These are phyloP conservation scores for Diphasiastrum complanatum DNA, from an alignment of 83 land plant genomes.

Conservation along the genomic window DNA sequence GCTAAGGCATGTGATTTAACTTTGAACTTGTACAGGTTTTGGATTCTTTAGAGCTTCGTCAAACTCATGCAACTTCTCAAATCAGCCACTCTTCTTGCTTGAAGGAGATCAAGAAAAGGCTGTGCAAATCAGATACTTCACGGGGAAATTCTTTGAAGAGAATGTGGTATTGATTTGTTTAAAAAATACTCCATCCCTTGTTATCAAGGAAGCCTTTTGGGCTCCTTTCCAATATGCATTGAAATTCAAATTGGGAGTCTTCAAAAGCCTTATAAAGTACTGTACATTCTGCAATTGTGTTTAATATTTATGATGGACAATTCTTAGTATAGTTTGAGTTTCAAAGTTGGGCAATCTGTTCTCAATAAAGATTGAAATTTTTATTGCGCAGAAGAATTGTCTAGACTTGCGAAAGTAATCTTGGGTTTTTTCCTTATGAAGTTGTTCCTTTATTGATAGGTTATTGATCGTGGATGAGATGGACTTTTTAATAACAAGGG, in stretches of 20 bases:
- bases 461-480: conserved; percentile 79
- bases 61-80: neutral
- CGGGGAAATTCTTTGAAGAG: conserved; percentile 14
- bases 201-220: no score
- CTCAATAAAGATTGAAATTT: no score
- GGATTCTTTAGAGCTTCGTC: conserved; percentile 9
- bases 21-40: conserved; percentile 14
- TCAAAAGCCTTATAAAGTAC: no score
- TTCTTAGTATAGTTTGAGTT: no score
- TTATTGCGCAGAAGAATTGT: no score
- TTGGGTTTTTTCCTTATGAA: conserved; percentile 1
- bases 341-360: no score
- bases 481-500: conserved; percentile 78
- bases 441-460: conserved; percentile 31
- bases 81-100: conserved; percentile 14
- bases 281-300: no score
- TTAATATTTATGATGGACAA: no score
- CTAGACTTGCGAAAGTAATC: no score
- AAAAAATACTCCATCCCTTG: conserved; percentile 5
- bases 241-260: no score
- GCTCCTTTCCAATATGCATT: no score
- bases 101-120: conserved; percentile 19
- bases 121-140: conserved; percentile 7
- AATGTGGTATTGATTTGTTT: conserved; percentile 12
- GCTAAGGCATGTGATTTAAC: no score